phyloP scores from a whole-genome alignment of 2,329 filamentous ascomycete genomes.

The Pseudogymnoascus sp. region DNA sequence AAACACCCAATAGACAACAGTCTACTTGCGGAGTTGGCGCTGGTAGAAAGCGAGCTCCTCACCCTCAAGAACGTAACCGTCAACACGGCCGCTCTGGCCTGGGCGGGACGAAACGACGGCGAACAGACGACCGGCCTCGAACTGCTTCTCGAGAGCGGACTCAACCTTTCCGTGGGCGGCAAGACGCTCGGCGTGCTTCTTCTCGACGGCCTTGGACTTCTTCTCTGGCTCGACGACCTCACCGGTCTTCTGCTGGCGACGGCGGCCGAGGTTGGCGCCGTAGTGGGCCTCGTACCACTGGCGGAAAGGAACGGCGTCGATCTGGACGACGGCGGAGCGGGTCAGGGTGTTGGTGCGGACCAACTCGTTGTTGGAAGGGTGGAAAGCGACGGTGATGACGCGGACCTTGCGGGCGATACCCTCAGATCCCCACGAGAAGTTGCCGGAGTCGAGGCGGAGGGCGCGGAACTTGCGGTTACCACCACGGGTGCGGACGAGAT shows the following conservation, averaged over 20 bases:
- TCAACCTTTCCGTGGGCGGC: constrained; percentile 88
- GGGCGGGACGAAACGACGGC: constrained; percentile 89
- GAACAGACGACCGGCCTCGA: constrained; percentile 97
- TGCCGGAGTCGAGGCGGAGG: constrained; percentile 95
- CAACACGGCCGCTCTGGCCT: constrained; percentile 91
- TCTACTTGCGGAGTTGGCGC: constrained; percentile 98
- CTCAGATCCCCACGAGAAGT: constrained; percentile 99
- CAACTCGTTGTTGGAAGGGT: constrained; percentile 99
- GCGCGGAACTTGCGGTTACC: constrained; percentile 99
- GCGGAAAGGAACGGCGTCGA: constrained; percentile 97
- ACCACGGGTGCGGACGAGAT: constrained; percentile 93
- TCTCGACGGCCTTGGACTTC: constrained; percentile 93
- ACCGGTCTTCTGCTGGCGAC: constrained; percentile 72
- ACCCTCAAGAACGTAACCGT: constrained; percentile 98
- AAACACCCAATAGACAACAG: constrained; percentile 24
- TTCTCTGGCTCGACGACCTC: constrained; percentile 51
- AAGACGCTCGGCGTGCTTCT: constrained; percentile 89
- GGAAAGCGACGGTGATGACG: constrained; percentile 96
- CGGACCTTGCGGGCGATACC: constrained; percentile 97
- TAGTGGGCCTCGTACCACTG: constrained; percentile 99
- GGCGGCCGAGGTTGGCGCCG: constrained; percentile 80
- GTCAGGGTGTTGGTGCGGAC: constrained; percentile 99
- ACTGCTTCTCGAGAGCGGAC: constrained; percentile 88
- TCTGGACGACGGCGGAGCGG: constrained; percentile 96
- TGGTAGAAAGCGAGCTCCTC: constrained; percentile 99